Base-by-base conservation (phyloP, 306 rosid genomes). In the Cajanus cajan region DNA sequence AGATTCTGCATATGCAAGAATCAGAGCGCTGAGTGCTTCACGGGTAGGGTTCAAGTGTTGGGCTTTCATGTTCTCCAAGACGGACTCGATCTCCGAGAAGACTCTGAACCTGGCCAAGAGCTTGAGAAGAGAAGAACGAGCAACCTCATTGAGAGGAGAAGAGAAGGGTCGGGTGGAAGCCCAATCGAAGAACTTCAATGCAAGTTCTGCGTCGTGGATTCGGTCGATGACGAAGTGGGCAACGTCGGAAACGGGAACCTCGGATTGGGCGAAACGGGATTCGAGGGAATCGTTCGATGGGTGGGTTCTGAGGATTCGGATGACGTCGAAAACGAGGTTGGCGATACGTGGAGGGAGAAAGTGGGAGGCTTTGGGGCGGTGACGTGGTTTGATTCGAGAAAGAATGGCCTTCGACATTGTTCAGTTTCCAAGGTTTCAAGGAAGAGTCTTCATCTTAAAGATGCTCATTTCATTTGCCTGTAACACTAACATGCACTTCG, bases 191-290 rank as follows among this genome's bases (percentile, higher is more conserved):
- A 94, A 91, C 87, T 85, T 89, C 63, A 93, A 41, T 62, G 91
- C 97, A 62, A 86, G 76, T 65, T 88, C 91, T 0, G 87, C 87
- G 34, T 82, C 80, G 47, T 84, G 75, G 2, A 90, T 12, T 73
- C 92, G 85, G 79, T 93, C 98, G 12, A 93, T 78, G 45, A 93
- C 89, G 75, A 90, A 91, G 82, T 93, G 93, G 80, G 90, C 90
- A 67, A 91, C 77, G 18, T 93, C 97, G 2, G 93, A 85, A 68
- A 87, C 90, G 16, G 61, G 62, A 6, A 87, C 64, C 2, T 84
- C 12, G 73, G 92, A 87, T 74, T 91, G 85, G 2, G 82, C 78
- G 50, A 91, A 90, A 19, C 47, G 89, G 76, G 85, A 81, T 74
- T 85, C 82, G 36, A 93, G 93, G 18, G 88, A 77, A 2, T 89